phyloP scores from a whole-genome alignment of 192 early-diverging fungal species.

The Obelidium mucronatum region DNA sequence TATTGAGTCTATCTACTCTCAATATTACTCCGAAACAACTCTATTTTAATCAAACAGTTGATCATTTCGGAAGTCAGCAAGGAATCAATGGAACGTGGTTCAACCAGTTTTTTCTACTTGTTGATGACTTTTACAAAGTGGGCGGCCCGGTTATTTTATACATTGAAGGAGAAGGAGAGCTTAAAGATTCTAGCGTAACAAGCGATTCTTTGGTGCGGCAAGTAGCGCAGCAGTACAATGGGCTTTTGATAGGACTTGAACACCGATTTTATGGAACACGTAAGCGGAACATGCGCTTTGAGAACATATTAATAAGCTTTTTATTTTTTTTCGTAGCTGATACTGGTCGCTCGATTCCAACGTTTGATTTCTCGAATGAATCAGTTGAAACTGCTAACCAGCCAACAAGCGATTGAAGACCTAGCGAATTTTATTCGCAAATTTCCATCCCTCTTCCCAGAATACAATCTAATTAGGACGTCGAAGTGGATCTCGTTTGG shows the following conservation, averaged over 20 bases:
- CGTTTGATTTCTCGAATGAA: background rate
- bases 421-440: background rate
- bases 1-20: too few species aligned
- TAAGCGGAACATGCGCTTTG: background rate
- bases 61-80: slow-evolving; percentile 21
- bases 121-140: slow-evolving; percentile 15
- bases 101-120: slow-evolving; percentile 1
- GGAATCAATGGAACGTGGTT: slow-evolving; percentile 12
- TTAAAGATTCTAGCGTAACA: background rate
- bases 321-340: background rate
- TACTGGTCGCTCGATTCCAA: background rate
- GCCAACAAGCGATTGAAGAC: slow-evolving; percentile 12
- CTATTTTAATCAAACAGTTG: slow-evolving; percentile 19
- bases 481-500: slow-evolving; percentile 15
- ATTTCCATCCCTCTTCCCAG: background rate
- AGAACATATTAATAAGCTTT: background rate
- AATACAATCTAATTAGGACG: background rate
- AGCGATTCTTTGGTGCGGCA: background rate
- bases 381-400: background rate
- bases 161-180: slow-evolving; percentile 4
- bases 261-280: slow-evolving; percentile 21
- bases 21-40: background rate
- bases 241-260: slow-evolving; percentile 6
- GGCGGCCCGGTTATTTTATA: slow-evolving; percentile 27
- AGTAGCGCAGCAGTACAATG: slow-evolving; percentile 7